These are phyloP conservation scores for Coemansia sp. DNA, from an alignment of 371 early-diverging fungal genomes.

Conservation along the genomic window DNA sequence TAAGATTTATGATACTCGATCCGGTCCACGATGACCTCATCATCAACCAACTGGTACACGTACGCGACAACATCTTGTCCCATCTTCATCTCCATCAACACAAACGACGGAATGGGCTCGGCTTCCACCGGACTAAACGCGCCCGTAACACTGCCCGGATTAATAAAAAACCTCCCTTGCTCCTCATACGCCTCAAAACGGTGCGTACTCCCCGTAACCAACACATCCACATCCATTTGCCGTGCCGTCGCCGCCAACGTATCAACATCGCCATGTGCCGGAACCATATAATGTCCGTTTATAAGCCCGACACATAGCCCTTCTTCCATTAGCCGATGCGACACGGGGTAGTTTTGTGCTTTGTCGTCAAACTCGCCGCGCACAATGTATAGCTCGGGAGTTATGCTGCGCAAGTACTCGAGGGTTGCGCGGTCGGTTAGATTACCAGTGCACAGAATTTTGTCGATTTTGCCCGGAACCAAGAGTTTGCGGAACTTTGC, in stretches of 20 bases:
- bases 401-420: constrained; percentile 83
- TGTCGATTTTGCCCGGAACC: constrained; percentile 92
- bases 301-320: constrained; percentile 77
- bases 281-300: constrained; percentile 88
- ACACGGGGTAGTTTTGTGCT: constrained; percentile 67
- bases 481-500: constrained; percentile 86
- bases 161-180: constrained; percentile 86
- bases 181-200: constrained; percentile 85
- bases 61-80: constrained; percentile 73
- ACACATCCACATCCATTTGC: constrained; percentile 88
- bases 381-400: constrained; percentile 74
- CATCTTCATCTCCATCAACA: constrained; percentile 90
- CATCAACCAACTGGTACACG: constrained; percentile 86
- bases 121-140: constrained; percentile 59
- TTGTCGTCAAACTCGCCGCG: constrained; percentile 83
- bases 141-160: constrained; percentile 94
- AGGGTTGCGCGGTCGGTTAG: constrained; percentile 74
- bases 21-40: constrained; percentile 90
- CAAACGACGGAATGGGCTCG: constrained; percentile 79
- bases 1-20: constrained; percentile 72
- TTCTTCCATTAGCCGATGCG: constrained; percentile 74
- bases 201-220: constrained; percentile 86
- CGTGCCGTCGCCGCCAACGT: constrained; percentile 76
- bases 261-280: constrained; percentile 77
- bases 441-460: constrained; percentile 92